These are phyloP conservation scores for Ceratocystis huliohia DNA, from an alignment of 2,329 filamentous ascomycete genomes.

Conservation along the genomic window DNA sequence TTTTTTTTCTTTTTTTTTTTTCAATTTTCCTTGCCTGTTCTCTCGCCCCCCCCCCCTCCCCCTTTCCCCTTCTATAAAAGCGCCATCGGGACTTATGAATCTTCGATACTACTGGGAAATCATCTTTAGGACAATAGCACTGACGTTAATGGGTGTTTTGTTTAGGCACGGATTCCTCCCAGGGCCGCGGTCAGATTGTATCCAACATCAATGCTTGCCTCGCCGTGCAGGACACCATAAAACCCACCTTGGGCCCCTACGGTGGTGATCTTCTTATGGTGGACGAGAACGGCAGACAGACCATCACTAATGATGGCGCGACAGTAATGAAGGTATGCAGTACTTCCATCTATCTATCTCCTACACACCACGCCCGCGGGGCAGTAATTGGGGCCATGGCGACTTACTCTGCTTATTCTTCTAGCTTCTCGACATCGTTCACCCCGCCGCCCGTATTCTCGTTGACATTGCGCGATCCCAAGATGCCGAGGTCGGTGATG, in stretches of 20 bases:
- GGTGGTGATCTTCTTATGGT: slow-evolving; percentile 93
- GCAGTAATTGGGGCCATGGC: background rate
- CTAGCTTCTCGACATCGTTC: slow-evolving; percentile 92
- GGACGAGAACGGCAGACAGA: slow-evolving; percentile 88
- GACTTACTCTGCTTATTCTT: slow-evolving; percentile 16
- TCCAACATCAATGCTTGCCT: slow-evolving; percentile 98
- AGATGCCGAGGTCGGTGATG: slow-evolving; percentile 97
- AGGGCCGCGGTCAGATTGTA: slow-evolving; percentile 90
- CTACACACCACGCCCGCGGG: too few relatives aligned
- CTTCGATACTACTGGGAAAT: background rate
- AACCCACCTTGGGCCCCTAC: slow-evolving; percentile 89
- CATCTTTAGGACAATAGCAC: background rate
- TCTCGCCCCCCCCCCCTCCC: too few relatives aligned
- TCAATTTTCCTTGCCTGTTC: too few relatives aligned
- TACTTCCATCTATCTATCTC: background rate
- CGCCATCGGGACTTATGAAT: background rate
- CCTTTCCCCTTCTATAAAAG: background rate
- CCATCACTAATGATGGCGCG: slow-evolving; percentile 97
- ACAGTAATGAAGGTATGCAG: slow-evolving; percentile 87
- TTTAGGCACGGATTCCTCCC: slow-evolving; percentile 87
- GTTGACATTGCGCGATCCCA: slow-evolving; percentile 97
- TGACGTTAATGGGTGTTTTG: background rate
- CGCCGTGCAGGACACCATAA: slow-evolving; percentile 89
- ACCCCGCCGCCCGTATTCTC: slow-evolving; percentile 91
- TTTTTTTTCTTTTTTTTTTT: too few relatives aligned